Evolutionary conservation across 768 basidiomycete genomes (phyloP).

Genomic region (Strobilomyces dryophilus): DNA sequence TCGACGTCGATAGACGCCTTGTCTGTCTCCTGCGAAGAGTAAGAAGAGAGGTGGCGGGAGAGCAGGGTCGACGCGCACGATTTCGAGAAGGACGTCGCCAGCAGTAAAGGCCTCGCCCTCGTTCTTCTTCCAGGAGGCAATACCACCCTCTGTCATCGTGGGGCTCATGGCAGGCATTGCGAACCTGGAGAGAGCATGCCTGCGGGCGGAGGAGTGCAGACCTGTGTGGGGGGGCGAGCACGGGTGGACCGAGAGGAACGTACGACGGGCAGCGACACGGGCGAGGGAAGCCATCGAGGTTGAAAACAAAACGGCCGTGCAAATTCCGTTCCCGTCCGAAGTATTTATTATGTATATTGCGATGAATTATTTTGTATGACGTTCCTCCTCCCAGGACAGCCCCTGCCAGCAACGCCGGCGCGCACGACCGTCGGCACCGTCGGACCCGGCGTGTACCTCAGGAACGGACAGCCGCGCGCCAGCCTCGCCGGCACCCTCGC

Average conservation of each 20-base stretch:
- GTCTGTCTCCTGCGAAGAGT: conserved; percentile 83
- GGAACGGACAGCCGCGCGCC: conserved; percentile 62
- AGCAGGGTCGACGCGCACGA: conserved; percentile 49
- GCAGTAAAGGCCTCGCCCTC: conserved; percentile 88
- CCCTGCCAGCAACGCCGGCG: conserved; percentile 52
- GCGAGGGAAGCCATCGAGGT: conserved; percentile 57
- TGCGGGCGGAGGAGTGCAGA: conserved; percentile 75
- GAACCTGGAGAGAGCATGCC: conserved; percentile 81
- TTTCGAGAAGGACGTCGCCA: conserved; percentile 95
- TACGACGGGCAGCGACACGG: conserved; percentile 66
- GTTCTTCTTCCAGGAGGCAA: conserved; percentile 95
- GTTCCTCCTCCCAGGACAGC: conserved; percentile 73
- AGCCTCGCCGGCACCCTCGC: conserved; percentile 65
- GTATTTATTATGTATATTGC: background rate
- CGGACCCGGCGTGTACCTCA: conserved; percentile 63
- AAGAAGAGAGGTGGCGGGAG: conserved; percentile 2
- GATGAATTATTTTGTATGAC: conserved; percentile 23
- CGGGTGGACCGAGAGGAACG: conserved; percentile 18
- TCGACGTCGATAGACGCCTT: conserved; percentile 99
- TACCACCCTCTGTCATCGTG: conserved; percentile 99
- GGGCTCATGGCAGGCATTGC: conserved; percentile 99
- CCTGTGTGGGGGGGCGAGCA: conserved; percentile 41
- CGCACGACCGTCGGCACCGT: conserved; percentile 42
- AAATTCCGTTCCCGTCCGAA: conserved; percentile 23
- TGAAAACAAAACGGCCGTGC: conserved; percentile 24